phyloP scores from a whole-genome alignment of 352 stramenopile species.

The Phytophthora multivora region DNA sequence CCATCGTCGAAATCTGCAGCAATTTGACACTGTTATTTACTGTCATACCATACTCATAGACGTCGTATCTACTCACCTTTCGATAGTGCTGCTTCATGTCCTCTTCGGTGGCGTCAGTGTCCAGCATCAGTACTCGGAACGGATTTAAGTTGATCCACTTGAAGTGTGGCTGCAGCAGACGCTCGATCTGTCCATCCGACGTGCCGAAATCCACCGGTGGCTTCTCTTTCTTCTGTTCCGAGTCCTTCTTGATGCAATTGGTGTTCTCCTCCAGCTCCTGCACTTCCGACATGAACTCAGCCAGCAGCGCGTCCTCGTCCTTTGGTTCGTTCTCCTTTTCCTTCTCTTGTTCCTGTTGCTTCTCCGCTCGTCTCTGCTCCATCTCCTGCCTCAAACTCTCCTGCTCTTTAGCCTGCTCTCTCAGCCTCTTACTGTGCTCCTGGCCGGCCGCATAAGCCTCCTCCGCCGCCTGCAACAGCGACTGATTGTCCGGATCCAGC shows the following conservation, averaged over 20 bases:
- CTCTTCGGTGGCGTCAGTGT: slow-evolving; percentile 84
- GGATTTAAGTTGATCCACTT: slow-evolving; percentile 92
- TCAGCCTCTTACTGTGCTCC: slow-evolving; percentile 60
- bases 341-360: slow-evolving; percentile 15
- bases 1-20: slow-evolving; percentile 79
- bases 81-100: slow-evolving; percentile 92
- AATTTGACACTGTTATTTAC: neutral
- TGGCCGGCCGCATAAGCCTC: slow-evolving; percentile 77
- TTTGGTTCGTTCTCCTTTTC: slow-evolving; percentile 33
- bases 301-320: slow-evolving; percentile 68
- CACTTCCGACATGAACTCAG: slow-evolving; percentile 87
- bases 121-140: slow-evolving; percentile 88
- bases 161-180: slow-evolving; percentile 74
- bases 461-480: slow-evolving; percentile 65
- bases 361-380: slow-evolving; percentile 26
- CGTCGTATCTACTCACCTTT: slow-evolving; percentile 49
- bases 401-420: slow-evolving; percentile 57
- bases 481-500: slow-evolving; percentile 75
- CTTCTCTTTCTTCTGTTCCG: slow-evolving; percentile 48
- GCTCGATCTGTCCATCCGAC: slow-evolving; percentile 61
- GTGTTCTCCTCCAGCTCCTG: slow-evolving; percentile 76
- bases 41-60: no score
- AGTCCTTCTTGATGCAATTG: slow-evolving; percentile 81
- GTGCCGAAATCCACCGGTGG: slow-evolving; percentile 72
- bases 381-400: slow-evolving; percentile 44